These are phyloP conservation scores for Chenopodium suecicum DNA, from an alignment of 148 eudicot genomes.

Conservation along the genomic window DNA sequence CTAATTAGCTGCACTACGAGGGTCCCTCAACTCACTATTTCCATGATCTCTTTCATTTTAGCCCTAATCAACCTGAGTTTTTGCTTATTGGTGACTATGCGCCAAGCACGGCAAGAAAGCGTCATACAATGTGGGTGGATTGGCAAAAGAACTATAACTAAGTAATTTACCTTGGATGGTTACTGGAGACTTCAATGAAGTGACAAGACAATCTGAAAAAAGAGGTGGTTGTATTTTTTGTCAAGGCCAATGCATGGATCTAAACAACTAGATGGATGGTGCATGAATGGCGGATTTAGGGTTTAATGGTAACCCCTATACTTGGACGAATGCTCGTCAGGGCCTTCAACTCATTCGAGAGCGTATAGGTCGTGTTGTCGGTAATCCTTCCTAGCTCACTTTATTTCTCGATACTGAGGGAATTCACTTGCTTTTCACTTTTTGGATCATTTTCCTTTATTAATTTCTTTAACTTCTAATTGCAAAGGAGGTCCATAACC, in stretches of 20 bases:
- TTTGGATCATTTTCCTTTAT: not conserved
- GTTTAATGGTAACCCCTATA: not conserved
- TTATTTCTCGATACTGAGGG: not conserved
- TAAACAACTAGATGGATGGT: not conserved
- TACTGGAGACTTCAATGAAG: not conserved
- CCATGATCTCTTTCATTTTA: too few species aligned
- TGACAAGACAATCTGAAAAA: not conserved
- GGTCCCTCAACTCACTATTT: too few species aligned
- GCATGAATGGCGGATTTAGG: not conserved
- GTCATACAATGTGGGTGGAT: too few species aligned
- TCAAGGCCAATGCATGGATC: accelerated
- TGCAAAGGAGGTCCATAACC: not conserved
- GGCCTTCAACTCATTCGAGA: not conserved
- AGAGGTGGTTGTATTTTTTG: not conserved
- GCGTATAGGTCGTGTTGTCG: not conserved
- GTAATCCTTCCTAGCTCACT: not conserved
- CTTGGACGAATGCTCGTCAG: not conserved
- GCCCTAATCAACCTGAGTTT: too few species aligned
- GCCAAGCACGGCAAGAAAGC: too few species aligned
- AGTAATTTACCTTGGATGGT: too few species aligned
- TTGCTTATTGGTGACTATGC: too few species aligned
- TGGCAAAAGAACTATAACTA: too few species aligned
- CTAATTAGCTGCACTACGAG: too few species aligned
- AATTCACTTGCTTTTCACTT: not conserved
- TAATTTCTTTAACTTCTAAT: too few species aligned